Base-by-base conservation (phyloP, 768 basidiomycete genomes). In the Termitomyces sp. region DNA sequence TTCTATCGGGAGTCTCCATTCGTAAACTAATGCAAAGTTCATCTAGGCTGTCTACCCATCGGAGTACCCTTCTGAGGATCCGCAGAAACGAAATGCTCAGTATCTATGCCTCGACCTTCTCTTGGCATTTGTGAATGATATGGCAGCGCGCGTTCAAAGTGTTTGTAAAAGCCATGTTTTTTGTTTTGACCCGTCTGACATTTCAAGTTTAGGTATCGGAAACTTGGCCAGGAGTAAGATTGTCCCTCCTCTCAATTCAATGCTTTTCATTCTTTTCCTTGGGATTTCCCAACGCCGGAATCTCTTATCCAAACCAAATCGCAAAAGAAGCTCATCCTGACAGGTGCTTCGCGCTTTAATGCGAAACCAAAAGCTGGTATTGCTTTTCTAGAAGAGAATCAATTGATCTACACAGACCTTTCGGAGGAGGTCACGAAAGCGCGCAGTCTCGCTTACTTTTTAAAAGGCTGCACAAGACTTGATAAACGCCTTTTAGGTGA, bases 401-500 rank as follows among this genome's bases (percentile, higher is more conserved):
- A 85, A n/a, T 75, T 99, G 39, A 91, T 99, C 54, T 88, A 89
- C 65, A 71, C 76, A 5, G 84, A 90, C 57, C 69, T 84, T 31
- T 81, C 82, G 18, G 68, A 77, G 15, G 78, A 74, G 12, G 71
- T 82, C 18, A 76, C 89, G 7, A 83, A 80, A 52, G 66, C 79
- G 3, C 78, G 77, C 47, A 91, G 88, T 61, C 77, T 98, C 25
- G 96, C 97, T 7, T 80, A 65, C 43, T 97, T 98, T 67, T 72
- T 99, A 55, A 94, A 95, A 72, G 84, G 77, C 40, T 90, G 86
- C 48, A 85, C 88, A 6, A 76, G 89, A 43, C 75, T 98, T 29
- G 95, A 99, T 70, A 99, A 99, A 74, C 89, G 91, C 48, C 71
- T 96, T 0, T 76, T 99, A 0, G 97, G 97, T 2, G 97, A 98